Evolutionary conservation across 2,329 filamentous ascomycete species (phyloP).

Genomic region (Xylaria sp.): DNA sequence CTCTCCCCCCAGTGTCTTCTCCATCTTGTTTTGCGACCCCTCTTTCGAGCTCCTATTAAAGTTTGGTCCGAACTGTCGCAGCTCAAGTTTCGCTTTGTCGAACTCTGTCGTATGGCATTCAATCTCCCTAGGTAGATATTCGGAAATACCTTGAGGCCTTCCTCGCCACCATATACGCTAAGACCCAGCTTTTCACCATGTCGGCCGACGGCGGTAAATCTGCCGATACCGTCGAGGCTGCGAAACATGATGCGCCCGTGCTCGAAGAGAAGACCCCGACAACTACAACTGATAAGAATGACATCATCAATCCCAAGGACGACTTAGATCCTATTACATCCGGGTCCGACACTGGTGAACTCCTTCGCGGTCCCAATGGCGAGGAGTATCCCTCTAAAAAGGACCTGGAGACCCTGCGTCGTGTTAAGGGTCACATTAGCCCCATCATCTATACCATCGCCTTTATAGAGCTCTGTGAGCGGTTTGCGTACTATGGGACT

Average conservation of each 20-base stretch:
- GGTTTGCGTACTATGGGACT: constrained; percentile 72
- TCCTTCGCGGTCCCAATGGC: constrained; percentile 42
- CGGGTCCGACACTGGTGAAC: constrained; percentile 38
- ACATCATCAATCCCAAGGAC: constrained; percentile 1
- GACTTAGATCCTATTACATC: constrained; percentile 32
- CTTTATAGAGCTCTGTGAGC: constrained; percentile 54
- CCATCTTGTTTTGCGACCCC: not conserved
- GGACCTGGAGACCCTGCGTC: constrained; percentile 38
- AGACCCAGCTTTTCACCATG: constrained; percentile 34
- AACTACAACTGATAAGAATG: constrained; percentile 20
- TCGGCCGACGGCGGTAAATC: constrained; percentile 33
- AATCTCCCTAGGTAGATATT: not conserved
- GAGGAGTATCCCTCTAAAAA: constrained; percentile 39
- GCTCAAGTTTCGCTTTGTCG: not conserved
- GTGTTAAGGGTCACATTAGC: constrained; percentile 36
- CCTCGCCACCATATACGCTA: too few species aligned
- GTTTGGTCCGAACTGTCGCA: not conserved
- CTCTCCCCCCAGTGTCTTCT: not conserved
- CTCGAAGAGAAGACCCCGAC: constrained; percentile 30
- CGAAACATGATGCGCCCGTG: constrained; percentile 22
- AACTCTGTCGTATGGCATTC: not conserved
- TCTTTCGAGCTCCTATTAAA: not conserved
- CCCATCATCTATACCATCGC: constrained; percentile 39
- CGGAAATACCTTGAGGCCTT: not conserved
- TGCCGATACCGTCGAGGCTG: constrained; percentile 35